Percentiles rank a stretch among this genome's conserved stretches.
phyloP scores from a whole-genome alignment of 2,329 filamentous ascomycete genomes.

The Cytospora schulzeri region DNA sequence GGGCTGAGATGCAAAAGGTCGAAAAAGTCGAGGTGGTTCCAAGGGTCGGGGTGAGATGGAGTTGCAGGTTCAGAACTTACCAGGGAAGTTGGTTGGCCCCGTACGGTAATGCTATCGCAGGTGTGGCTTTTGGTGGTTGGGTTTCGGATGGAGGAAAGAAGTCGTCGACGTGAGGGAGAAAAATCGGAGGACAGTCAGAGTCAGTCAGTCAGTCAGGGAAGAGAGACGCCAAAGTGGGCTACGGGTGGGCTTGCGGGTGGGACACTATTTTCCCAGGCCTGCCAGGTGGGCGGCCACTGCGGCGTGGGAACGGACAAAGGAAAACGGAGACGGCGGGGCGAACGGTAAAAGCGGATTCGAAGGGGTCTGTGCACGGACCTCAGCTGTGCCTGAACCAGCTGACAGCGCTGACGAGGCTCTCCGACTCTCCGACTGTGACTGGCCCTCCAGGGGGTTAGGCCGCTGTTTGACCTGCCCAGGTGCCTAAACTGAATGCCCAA shows the following conservation, averaged over 20 bases:
- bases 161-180: constrained; percentile 10
- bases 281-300: background rate
- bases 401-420: background rate
- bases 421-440: background rate
- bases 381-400: background rate
- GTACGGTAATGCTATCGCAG: background rate
- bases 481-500: too few relatives aligned
- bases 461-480: background rate
- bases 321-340: background rate
- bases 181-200: constrained; percentile 16
- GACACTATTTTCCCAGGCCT: background rate
- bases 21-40: background rate
- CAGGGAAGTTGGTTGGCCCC: background rate
- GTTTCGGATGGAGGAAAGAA: constrained; percentile 1
- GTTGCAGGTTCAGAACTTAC: background rate
- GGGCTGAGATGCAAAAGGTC: background rate
- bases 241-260: background rate
- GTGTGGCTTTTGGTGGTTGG: background rate
- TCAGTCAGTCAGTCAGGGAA: constrained; percentile 13
- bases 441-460: background rate
- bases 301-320: constrained; percentile 1
- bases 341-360: background rate
- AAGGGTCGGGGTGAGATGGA: background rate
- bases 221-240: constrained; percentile 3
- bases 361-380: background rate